These are phyloP conservation scores for Sordariomycetes sp. DNA, from an alignment of 2,329 filamentous ascomycete species.

Conservation along the genomic window DNA sequence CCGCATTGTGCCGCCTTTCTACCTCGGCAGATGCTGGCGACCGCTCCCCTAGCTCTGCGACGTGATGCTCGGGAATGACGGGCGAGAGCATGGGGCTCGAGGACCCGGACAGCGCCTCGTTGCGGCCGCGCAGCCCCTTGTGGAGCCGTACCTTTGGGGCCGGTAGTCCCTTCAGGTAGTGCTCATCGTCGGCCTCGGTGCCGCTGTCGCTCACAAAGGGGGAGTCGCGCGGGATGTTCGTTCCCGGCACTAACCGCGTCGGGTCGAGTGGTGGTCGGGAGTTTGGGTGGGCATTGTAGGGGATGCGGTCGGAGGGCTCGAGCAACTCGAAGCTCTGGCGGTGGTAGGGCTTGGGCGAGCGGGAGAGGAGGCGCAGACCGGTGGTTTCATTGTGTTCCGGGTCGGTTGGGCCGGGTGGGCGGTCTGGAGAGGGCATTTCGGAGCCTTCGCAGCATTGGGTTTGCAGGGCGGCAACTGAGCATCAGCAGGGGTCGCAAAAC, in stretches of 20 bases:
- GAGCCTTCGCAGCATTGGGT: not conserved
- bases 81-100: constrained; percentile 46
- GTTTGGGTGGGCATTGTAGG: not conserved
- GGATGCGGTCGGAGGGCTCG: constrained; percentile 29
- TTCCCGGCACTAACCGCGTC: not conserved
- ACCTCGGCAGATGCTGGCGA: constrained; percentile 8
- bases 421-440: constrained; percentile 4
- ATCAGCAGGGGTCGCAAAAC: not conserved
- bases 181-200: constrained; percentile 91
- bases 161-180: constrained; percentile 74
- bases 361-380: constrained; percentile 37
- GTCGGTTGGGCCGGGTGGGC: constrained; percentile 7
- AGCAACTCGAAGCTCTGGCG: constrained; percentile 45
- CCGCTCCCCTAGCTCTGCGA: constrained; percentile 12
- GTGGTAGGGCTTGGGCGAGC: constrained; percentile 60
- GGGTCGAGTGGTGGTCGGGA: not conserved
- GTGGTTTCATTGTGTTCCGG: constrained; percentile 24
- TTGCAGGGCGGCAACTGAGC: not conserved
- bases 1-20: constrained; percentile 10
- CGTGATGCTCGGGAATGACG: constrained; percentile 30
- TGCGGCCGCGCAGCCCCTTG: constrained; percentile 63
- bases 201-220: constrained; percentile 74
- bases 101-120: constrained; percentile 41
- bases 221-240: constrained; percentile 31
- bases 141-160: constrained; percentile 62